Conservation (phyloP, 2,329 filamentous ascomycete species). For the Bretziella fagacearum region DNA sequence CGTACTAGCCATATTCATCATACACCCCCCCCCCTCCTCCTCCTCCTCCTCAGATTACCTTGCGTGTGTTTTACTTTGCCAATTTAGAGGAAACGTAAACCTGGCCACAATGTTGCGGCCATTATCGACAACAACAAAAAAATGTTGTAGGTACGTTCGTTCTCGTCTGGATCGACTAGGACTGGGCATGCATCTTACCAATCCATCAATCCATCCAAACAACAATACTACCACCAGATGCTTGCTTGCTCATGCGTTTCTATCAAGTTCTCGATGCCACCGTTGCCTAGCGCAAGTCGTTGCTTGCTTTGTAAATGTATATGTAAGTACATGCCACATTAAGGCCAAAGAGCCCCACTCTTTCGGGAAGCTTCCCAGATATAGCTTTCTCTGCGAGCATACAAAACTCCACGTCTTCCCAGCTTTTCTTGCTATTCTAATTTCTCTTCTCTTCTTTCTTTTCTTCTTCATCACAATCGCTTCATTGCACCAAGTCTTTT, state of each 20-base stretch:
- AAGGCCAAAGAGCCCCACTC: neutral
- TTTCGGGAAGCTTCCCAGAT: neutral
- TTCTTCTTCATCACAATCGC: neutral
- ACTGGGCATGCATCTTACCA: no score
- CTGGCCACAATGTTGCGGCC: neutral
- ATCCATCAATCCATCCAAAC: no score
- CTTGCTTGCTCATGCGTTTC: no score
- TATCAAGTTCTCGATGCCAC: no score
- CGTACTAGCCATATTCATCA: no score
- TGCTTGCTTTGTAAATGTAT: no score
- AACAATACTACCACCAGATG: neutral
- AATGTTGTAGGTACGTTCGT: no score
- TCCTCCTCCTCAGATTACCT: neutral
- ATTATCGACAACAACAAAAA: neutral
- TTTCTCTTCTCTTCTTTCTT: slow-evolving; percentile 1
- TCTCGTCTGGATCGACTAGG: no score
- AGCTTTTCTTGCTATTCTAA: neutral
- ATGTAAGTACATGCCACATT: slow-evolving; percentile 1
- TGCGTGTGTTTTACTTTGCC: no score
- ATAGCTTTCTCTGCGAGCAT: neutral
- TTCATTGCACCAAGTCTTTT: neutral
- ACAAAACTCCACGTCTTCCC: neutral
- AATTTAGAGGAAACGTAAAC: no score
- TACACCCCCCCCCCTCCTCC: neutral
- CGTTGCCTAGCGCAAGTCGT: neutral